Percentiles rank a stretch among this genome's conserved stretches.
phyloP scores from a whole-genome alignment of 495 filamentous ascomycete genomes.

The Podospora pseudoanserina region DNA sequence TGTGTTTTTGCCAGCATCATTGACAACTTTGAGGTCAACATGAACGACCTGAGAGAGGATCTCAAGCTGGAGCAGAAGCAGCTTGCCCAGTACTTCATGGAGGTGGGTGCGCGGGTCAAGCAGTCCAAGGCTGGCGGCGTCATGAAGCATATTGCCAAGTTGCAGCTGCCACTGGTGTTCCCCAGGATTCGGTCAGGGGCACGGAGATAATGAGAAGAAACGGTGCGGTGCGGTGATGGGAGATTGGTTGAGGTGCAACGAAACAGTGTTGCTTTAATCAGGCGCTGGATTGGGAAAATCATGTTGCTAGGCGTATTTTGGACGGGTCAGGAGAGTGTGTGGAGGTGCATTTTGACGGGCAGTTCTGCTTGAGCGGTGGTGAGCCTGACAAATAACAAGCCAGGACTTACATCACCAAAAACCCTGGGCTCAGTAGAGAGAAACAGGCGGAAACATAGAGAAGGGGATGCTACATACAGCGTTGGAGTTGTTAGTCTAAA shows the following conservation, averaged over 20 bases:
- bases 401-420: neutral
- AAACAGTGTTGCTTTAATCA: neutral
- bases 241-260: neutral
- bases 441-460: neutral
- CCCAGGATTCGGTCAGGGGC: slow-evolving; percentile 52
- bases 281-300: neutral
- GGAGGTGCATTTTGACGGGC: neutral
- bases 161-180: slow-evolving; percentile 79
- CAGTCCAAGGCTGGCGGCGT: slow-evolving; percentile 48
- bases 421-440: neutral
- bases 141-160: slow-evolving; percentile 57
- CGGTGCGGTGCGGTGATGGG: neutral
- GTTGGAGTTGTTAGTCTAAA: neutral
- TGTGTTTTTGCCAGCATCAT: slow-evolving; percentile 65
- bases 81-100: slow-evolving; percentile 66
- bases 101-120: slow-evolving; percentile 70
- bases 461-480: neutral
- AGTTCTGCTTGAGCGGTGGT: neutral
- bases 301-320: neutral
- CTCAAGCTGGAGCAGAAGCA: slow-evolving; percentile 67
- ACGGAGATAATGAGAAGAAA: neutral
- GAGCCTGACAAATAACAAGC: neutral
- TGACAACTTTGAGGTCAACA: slow-evolving; percentile 76
- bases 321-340: neutral
- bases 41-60: slow-evolving; percentile 71